phyloP scores from a whole-genome alignment of 495 filamentous ascomycete species.

The Aspergillus campestris region DNA sequence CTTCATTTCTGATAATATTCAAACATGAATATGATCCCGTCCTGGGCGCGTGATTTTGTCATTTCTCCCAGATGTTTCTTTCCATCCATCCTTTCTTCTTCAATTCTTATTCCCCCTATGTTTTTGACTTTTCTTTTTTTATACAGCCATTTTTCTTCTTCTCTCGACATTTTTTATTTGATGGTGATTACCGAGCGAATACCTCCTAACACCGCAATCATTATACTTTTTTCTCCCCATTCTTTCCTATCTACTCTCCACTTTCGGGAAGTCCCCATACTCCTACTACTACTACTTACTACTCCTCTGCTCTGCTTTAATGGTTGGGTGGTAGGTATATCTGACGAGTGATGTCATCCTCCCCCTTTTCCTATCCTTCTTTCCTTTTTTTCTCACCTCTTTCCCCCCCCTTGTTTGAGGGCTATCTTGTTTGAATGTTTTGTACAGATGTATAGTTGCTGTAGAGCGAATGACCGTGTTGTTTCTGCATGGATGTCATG shows the following conservation, averaged over 20 bases:
- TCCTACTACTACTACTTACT: conserved; percentile 11
- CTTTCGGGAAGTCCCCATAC: conserved; percentile 10
- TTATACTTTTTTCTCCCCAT: conserved; percentile 12
- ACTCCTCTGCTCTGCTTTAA: conserved; percentile 15
- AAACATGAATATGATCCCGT: conserved; percentile 7
- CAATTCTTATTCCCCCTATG: conserved; percentile 22
- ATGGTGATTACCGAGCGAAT: conserved; percentile 21
- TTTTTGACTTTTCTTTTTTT: conserved; percentile 14
- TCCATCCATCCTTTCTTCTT: conserved; percentile 3
- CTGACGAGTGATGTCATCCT: conserved; percentile 20
- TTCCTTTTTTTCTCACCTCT: conserved; percentile 10
- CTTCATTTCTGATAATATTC: conserved; percentile 21
- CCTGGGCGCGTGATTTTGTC: background rate
- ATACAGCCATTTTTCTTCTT: background rate
- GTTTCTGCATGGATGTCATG: conserved; percentile 10
- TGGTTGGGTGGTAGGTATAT: conserved; percentile 28
- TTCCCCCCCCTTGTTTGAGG: conserved; percentile 8
- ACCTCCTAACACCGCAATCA: conserved; percentile 9
- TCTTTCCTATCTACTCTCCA: background rate
- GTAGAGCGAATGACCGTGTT: conserved; percentile 18
- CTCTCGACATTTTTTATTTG: conserved; percentile 9
- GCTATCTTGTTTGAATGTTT: conserved; percentile 11
- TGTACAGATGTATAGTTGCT: conserved; percentile 34
- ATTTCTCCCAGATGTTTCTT: conserved; percentile 7
- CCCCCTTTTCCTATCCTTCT: conserved; percentile 7